A percentile compares a stretch with the other conserved stretches of the same genome.
These are phyloP conservation scores for Microbotryum lychnidis-dioicae DNA, from an alignment of 1,284 basidiomycete genomes.

Conservation along the genomic window DNA sequence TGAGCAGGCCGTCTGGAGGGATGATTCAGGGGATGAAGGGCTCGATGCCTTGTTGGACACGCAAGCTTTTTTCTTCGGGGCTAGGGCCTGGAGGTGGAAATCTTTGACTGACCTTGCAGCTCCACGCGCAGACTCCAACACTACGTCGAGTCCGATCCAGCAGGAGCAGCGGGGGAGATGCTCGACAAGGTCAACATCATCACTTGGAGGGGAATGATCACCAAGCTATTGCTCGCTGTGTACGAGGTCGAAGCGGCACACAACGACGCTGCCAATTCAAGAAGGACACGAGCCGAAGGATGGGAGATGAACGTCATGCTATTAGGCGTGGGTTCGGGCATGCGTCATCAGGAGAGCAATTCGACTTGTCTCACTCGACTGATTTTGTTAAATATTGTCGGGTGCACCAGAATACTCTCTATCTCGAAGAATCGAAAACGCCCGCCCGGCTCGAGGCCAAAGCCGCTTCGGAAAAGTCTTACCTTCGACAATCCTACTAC, in stretches of 20 bases:
- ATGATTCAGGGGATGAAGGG: slow-evolving; percentile 48
- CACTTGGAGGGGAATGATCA: slow-evolving; percentile 84
- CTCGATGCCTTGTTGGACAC: slow-evolving; percentile 32
- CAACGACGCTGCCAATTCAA: slow-evolving; percentile 56
- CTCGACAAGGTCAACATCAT: slow-evolving; percentile 48
- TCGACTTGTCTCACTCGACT: slow-evolving; percentile 37
- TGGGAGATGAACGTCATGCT: slow-evolving; percentile 81
- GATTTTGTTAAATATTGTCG: slow-evolving; percentile 44
- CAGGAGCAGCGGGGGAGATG: slow-evolving; percentile 39
- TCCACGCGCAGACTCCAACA: slow-evolving; percentile 54
- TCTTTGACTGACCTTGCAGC: background rate
- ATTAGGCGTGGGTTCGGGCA: slow-evolving; percentile 50
- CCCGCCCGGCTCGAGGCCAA: slow-evolving; percentile 21
- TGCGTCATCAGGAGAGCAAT: slow-evolving; percentile 64
- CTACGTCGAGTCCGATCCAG: slow-evolving; percentile 47
- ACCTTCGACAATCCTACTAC: slow-evolving; percentile 43
- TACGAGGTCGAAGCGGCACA: slow-evolving; percentile 44
- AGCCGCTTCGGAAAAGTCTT: slow-evolving; percentile 13
- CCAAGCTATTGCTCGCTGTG: slow-evolving; percentile 49
- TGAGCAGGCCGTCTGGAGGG: slow-evolving; percentile 56
- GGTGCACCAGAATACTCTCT: slow-evolving; percentile 23
- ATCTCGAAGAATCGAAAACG: slow-evolving; percentile 16
- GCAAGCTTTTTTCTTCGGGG: slow-evolving; percentile 5
- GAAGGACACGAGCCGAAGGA: slow-evolving; percentile 51
- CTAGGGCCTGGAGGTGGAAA: background rate